Percentiles rank a stretch among this genome's conserved stretches.
These are phyloP conservation scores for Thermothelomyces thermophilus DNA, from an alignment of 2,329 filamentous ascomycete genomes.

Conservation along the genomic window DNA sequence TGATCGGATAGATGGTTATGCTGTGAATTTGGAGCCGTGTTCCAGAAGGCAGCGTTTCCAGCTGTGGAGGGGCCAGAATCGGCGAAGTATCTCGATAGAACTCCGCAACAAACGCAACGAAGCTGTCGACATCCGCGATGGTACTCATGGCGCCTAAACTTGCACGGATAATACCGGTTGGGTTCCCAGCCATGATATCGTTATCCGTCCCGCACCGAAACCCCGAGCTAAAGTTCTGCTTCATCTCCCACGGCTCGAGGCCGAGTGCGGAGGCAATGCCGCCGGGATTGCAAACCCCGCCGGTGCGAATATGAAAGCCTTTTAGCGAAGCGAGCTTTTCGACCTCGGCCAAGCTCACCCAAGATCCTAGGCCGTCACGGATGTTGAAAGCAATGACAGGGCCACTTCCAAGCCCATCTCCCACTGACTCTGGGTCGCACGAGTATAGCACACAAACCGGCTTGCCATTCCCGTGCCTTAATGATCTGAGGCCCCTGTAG, in stretches of 20 bases:
- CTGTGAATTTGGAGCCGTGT: constrained; percentile 49
- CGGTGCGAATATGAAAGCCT: constrained; percentile 77
- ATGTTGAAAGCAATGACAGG: constrained; percentile 83
- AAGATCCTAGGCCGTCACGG: constrained; percentile 58
- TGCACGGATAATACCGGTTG: constrained; percentile 77
- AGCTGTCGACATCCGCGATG: constrained; percentile 61
- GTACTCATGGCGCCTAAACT: constrained; percentile 92
- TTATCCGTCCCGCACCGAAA: constrained; percentile 78
- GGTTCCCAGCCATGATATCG: constrained; percentile 76
- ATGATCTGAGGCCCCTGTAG: constrained; percentile 46
- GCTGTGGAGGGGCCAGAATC: not conserved
- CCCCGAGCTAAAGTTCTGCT: constrained; percentile 74
- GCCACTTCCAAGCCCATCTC: constrained; percentile 45
- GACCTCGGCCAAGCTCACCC: constrained; percentile 76
- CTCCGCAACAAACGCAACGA: constrained; percentile 65
- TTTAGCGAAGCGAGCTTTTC: constrained; percentile 78
- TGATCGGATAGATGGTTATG: constrained; percentile 81
- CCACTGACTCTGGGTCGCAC: constrained; percentile 24
- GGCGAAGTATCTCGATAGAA: constrained; percentile 45
- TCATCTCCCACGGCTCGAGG: constrained; percentile 75
- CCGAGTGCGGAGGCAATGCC: constrained; percentile 69
- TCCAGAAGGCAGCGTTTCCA: not conserved
- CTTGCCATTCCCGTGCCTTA: constrained; percentile 64
- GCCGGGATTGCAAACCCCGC: constrained; percentile 86
- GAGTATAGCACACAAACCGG: constrained; percentile 63